Base-by-base conservation (phyloP, 257 asterid species). In the Dorcoceras hygrometricum region DNA sequence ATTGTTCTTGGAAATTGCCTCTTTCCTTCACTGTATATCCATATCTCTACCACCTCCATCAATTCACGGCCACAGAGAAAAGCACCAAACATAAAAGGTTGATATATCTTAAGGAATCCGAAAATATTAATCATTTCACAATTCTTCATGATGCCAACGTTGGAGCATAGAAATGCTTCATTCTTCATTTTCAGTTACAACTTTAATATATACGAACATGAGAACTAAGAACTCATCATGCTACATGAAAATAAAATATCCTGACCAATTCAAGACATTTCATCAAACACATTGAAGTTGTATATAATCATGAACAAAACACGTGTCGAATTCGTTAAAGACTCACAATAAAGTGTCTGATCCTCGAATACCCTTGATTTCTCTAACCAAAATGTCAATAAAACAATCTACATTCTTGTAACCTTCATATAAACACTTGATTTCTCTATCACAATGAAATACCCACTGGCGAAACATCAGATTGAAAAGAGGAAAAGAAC, bases 381-480 rank as follows among this genome's bases (percentile, higher is more conserved):
- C 20, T 46, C 19, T 14, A 46, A 1, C 53, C 20, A 8, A 48
- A 39, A 63, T 32, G n/a, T 50, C 36, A 29, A 50, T 22, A 22
- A 62, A 59, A 64, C 14, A 22, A 28, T 39, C 53, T 63, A 29
- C 28, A 63, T 36, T 59, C 14, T 20, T 10, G 23, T 50, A 57
- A 72, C 23, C 63, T 50, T 57, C 43, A 24, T 22, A 20, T 18
- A 68, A 53, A 36, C 24, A 59, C 34, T 65, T 28, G 22, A 27
- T 63, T 55, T 53, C 22, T 31, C 60, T 56, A 65, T 53, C 32
- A 51, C 58, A 50, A 51, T 9, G 64, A 59, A 34, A 29, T 57
- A 67, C 64, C 82, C 77, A 62, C 31, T 3, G 26, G 43, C 8
- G 29, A 51, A 50, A 66, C 61, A 39, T 27, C 23, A 7, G 25